These are phyloP conservation scores for Neolecta irregularis DNA, from an alignment of 1,139 yeast genomes.

Conservation along the genomic window DNA sequence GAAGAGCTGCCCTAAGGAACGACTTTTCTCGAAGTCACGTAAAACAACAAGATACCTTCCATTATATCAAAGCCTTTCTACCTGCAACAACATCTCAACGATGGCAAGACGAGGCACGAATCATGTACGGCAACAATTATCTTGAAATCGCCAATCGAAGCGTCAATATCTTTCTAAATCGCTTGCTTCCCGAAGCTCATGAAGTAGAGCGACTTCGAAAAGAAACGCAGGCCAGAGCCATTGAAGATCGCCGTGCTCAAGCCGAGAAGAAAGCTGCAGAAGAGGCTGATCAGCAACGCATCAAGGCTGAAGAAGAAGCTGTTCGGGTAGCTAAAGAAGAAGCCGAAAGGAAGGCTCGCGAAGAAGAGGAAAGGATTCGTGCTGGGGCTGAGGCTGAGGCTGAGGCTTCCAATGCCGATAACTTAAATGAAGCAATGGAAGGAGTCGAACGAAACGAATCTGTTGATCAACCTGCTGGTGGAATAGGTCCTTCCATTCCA, in stretches of 20 bases:
- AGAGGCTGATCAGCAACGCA: conserved; percentile 17
- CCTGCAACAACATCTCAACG: conserved; percentile 50
- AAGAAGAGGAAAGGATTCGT: conserved; percentile 13
- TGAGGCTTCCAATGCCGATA: conserved; percentile 11
- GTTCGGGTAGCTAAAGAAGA: conserved; percentile 21
- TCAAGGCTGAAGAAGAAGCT: conserved; percentile 21
- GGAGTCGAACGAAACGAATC: conserved; percentile 11
- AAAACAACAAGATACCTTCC: conserved; percentile 14
- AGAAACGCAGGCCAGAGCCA: conserved; percentile 26
- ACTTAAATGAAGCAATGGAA: conserved; percentile 13
- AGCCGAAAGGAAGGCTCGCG: conserved; percentile 19
- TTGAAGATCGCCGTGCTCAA: conserved; percentile 28
- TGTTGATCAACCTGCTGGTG: conserved; percentile 6
- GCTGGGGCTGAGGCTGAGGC: conserved; percentile 10
- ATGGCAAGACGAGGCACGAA: conserved; percentile 47
- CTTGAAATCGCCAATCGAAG: conserved; percentile 34
- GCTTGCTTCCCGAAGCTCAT: conserved; percentile 22
- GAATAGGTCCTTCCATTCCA: conserved; percentile 1
- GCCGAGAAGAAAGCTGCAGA: conserved; percentile 18
- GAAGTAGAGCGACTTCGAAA: conserved; percentile 26
- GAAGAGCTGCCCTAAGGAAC: background rate
- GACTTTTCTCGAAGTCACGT: conserved; percentile 2
- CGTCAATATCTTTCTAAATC: conserved; percentile 35
- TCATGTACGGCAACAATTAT: conserved; percentile 34
- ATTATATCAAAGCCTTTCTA: conserved; percentile 16